phyloP scores from a whole-genome alignment of 2,329 filamentous ascomycete species.

The Hortaea werneckii region DNA sequence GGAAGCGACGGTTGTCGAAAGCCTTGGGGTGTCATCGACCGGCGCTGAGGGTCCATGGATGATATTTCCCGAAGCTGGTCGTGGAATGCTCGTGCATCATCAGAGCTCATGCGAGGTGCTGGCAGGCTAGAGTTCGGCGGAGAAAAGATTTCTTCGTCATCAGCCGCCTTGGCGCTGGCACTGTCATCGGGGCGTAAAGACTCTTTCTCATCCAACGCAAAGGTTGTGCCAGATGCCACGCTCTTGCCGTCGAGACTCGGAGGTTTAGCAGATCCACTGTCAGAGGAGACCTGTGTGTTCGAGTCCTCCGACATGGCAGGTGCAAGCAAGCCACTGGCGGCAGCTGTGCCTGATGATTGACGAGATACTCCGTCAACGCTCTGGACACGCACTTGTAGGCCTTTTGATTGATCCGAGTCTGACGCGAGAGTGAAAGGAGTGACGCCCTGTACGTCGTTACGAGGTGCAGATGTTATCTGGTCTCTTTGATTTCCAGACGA shows the following conservation, averaged over 20 bases:
- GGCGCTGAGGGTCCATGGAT: constrained; percentile 35
- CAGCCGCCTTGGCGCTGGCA: constrained; percentile 79
- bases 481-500: constrained; percentile 5
- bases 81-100: constrained; percentile 54
- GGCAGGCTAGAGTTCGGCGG: constrained; percentile 64
- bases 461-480: constrained; percentile 12
- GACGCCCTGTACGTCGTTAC: constrained; percentile 11
- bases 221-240: constrained; percentile 85
- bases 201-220: constrained; percentile 94
- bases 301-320: constrained; percentile 30
- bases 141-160: constrained; percentile 81
- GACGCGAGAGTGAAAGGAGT: constrained; percentile 6
- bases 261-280: constrained; percentile 63
- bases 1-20: constrained; percentile 5
- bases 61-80: constrained; percentile 48
- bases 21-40: constrained; percentile 8
- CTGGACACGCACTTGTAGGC: constrained; percentile 16
- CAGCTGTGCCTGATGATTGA: constrained; percentile 2
- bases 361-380: constrained; percentile 13
- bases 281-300: constrained; percentile 40
- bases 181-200: constrained; percentile 91
- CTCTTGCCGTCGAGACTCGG: constrained; percentile 90
- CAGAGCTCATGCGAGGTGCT: constrained; percentile 72
- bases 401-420: background rate
- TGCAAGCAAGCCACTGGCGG: constrained; percentile 14